phyloP scores from a whole-genome alignment of 768 basidiomycete genomes.

The Porpolomopsis calyptriformis region DNA sequence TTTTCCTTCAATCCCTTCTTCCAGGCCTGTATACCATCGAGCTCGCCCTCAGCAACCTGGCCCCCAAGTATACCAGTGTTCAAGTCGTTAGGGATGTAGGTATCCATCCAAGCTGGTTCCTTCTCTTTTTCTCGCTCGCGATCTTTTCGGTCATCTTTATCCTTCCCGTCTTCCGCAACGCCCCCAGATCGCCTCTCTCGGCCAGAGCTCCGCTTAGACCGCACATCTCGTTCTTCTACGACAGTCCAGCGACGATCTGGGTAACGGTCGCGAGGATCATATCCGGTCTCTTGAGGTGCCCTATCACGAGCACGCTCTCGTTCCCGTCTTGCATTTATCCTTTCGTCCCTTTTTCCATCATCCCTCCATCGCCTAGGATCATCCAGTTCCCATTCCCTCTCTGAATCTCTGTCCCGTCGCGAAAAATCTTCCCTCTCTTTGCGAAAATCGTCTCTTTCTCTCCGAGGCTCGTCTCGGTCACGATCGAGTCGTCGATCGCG shows the following conservation, averaged over 20 bases:
- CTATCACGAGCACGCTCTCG: conserved; percentile 35
- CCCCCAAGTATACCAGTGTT: conserved; percentile 55
- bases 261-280: conserved; percentile 36
- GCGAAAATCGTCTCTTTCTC: conserved; percentile 32
- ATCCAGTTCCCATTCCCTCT: conserved; percentile 45
- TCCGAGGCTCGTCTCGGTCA: conserved; percentile 28
- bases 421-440: conserved; percentile 15
- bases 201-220: conserved; percentile 45
- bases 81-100: conserved; percentile 57
- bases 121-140: conserved; percentile 64
- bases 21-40: conserved; percentile 81
- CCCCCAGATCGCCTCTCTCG: conserved; percentile 45
- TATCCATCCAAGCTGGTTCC: conserved; percentile 90
- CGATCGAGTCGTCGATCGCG: conserved; percentile 17
- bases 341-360: conserved; percentile 72
- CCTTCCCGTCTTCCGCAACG: conserved; percentile 32
- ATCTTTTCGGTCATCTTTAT: conserved; percentile 36
- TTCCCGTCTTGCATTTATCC: conserved; percentile 52
- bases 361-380: conserved; percentile 73
- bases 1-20: conserved; percentile 78
- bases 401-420: conserved; percentile 27
- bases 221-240: conserved; percentile 60
- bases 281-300: conserved; percentile 29
- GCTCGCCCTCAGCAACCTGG: conserved; percentile 48
- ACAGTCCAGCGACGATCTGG: conserved; percentile 47